These are phyloP conservation scores for Xanthoconium stramineum DNA, from an alignment of 768 basidiomycete genomes.

Conservation along the genomic window DNA sequence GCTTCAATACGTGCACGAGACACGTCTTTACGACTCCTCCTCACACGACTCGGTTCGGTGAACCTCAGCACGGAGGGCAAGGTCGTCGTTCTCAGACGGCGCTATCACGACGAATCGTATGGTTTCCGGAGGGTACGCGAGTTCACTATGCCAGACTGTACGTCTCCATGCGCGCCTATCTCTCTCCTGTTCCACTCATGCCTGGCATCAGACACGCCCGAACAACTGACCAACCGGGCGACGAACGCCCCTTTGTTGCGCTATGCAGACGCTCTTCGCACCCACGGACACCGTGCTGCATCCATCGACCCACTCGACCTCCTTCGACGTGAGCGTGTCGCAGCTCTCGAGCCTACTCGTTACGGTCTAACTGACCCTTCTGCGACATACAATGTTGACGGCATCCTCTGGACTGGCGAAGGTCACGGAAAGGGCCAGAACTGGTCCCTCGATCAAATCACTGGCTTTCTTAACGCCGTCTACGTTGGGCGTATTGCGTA, in stretches of 20 bases:
- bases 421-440: constrained; percentile 31
- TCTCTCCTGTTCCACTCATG: background rate
- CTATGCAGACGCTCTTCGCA: constrained; percentile 87
- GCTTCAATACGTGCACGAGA: constrained; percentile 14
- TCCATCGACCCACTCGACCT: constrained; percentile 86
- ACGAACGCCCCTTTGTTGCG: constrained; percentile 77
- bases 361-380: constrained; percentile 65
- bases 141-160: constrained; percentile 72
- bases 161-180: constrained; percentile 24
- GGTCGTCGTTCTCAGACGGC: constrained; percentile 26
- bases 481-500: constrained; percentile 88
- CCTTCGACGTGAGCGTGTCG: constrained; percentile 77
- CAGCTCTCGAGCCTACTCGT: constrained; percentile 69
- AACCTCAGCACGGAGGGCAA: constrained; percentile 1
- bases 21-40: constrained; percentile 6
- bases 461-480: constrained; percentile 60
- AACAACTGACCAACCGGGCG: constrained; percentile 65
- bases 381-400: constrained; percentile 66
- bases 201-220: constrained; percentile 48
- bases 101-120: constrained; percentile 78
- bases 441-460: constrained; percentile 74
- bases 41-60: constrained; percentile 3
- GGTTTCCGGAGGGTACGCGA: constrained; percentile 65
- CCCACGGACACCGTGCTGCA: constrained; percentile 81
- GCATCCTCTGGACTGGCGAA: constrained; percentile 70